Conservation (phyloP, 2,329 filamentous ascomycete genomes). For the Neofusicoccum umdonicola region DNA sequence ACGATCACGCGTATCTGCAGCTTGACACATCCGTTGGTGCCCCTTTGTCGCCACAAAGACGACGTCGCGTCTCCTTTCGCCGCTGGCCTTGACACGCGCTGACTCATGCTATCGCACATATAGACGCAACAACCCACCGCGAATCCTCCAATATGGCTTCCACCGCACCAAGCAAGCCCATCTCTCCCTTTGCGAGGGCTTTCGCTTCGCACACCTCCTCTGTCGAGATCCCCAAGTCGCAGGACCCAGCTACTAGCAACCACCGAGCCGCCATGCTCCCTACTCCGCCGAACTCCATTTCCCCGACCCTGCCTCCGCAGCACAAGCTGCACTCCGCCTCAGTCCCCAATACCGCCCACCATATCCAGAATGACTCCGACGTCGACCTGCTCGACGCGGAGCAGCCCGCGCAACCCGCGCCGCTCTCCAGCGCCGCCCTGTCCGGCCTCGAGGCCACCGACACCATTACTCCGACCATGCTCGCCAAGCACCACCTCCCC, state of each 20-base stretch:
- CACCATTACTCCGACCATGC: conserved; percentile 77
- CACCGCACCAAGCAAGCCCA: conserved; percentile 30
- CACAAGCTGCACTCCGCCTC: conserved; percentile 67
- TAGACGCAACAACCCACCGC: conserved; percentile 16
- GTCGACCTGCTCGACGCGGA: conserved; percentile 74
- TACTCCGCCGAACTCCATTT: conserved; percentile 94
- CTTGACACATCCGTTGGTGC: background rate
- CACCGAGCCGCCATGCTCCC: conserved; percentile 57
- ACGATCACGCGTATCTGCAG: background rate
- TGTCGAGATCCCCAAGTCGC: conserved; percentile 28
- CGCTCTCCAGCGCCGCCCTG: conserved; percentile 51
- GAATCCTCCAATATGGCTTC: conserved; percentile 34
- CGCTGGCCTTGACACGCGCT: conserved; percentile 14
- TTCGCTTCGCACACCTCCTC: conserved; percentile 32
- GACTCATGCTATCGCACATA: conserved; percentile 28
- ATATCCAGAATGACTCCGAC: conserved; percentile 66
- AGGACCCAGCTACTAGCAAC: conserved; percentile 29
- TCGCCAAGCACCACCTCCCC: conserved; percentile 87
- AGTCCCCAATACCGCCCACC: conserved; percentile 46
- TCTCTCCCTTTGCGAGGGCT: conserved; percentile 42
- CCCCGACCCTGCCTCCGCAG: conserved; percentile 72
- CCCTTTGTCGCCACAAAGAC: conserved; percentile 5
- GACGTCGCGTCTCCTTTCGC: conserved; percentile 12
- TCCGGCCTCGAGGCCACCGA: conserved; percentile 68
- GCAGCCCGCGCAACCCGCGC: conserved; percentile 33